Evolutionary conservation across 176 grass and related monocot species (phyloP).

Genomic region (Cymbopogon citratus): DNA sequence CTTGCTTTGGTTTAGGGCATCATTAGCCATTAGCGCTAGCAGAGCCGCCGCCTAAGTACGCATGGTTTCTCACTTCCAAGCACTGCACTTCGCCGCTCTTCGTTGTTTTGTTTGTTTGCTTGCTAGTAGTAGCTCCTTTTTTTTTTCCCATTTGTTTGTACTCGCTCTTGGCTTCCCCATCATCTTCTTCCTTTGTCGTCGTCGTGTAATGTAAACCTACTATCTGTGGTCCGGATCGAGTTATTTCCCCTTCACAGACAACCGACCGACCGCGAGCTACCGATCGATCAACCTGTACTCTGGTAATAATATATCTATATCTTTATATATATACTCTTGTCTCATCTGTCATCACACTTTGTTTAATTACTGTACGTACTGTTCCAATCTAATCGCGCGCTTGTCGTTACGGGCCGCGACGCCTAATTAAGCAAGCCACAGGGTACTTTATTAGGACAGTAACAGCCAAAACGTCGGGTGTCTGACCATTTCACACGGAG

Average conservation of each 20-base stretch:
- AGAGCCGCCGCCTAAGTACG: neutral
- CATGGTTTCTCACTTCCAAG: no score
- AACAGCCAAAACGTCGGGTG: neutral
- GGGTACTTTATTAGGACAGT: neutral
- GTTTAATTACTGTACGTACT: neutral
- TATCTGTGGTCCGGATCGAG: slow-evolving; percentile 48
- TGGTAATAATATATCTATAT: neutral
- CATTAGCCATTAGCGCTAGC: neutral
- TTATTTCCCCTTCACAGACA: slow-evolving; percentile 59
- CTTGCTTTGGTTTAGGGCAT: slow-evolving; percentile 12
- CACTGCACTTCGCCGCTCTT: neutral
- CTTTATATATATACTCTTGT: neutral
- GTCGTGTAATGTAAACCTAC: slow-evolving; percentile 30
- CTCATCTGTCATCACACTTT: neutral
- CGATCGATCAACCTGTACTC: neutral
- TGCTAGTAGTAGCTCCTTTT: neutral
- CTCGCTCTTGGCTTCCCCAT: neutral
- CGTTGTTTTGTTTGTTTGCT: neutral
- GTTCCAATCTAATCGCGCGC: neutral
- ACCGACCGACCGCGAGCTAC: slow-evolving; percentile 74
- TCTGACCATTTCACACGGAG: neutral
- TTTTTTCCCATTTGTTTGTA: neutral
- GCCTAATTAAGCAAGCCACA: neutral
- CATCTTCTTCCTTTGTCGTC: neutral
- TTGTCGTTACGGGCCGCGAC: neutral